A percentile compares a stretch with the other conserved stretches of the same genome.
Conservation (phyloP, 2,329 filamentous ascomycete species). For the Neofusicoccum kwambonambiense region DNA sequence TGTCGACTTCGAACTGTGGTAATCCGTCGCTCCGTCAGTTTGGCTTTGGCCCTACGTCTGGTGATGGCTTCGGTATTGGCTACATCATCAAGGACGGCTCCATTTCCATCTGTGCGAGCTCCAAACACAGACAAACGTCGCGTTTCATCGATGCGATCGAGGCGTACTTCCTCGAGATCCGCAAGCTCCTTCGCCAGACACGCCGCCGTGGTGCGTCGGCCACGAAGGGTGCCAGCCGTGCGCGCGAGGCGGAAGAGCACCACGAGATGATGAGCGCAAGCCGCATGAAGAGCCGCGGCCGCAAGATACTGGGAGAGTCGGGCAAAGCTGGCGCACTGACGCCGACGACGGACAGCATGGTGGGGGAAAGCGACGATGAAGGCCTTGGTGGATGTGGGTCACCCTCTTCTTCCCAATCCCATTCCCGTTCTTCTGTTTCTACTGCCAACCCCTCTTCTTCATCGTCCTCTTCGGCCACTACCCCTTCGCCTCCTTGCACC, state of each 20-base stretch:
- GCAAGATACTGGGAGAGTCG: slow-evolving; percentile 64
- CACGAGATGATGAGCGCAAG: slow-evolving; percentile 30
- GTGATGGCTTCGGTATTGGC: slow-evolving; percentile 92
- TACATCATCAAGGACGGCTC: slow-evolving; percentile 98
- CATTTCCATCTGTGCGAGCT: slow-evolving; percentile 87
- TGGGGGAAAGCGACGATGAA: slow-evolving; percentile 73
- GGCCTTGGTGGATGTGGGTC: slow-evolving; percentile 82
- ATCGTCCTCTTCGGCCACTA: background rate
- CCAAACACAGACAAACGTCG: slow-evolving; percentile 89
- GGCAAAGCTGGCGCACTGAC: slow-evolving; percentile 37
- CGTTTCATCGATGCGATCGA: slow-evolving; percentile 89
- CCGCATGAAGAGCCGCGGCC: slow-evolving; percentile 68
- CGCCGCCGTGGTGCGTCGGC: slow-evolving; percentile 54
- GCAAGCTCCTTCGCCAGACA: slow-evolving; percentile 75
- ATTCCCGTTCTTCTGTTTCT: background rate
- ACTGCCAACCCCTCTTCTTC: background rate
- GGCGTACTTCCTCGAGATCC: slow-evolving; percentile 85
- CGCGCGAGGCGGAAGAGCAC: slow-evolving; percentile 59
- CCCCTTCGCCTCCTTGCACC: background rate
- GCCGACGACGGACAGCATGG: slow-evolving; percentile 64
- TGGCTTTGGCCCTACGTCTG: slow-evolving; percentile 91
- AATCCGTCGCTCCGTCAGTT: slow-evolving; percentile 94
- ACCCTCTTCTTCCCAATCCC: slow-evolving; percentile 24
- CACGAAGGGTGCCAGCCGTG: slow-evolving; percentile 56
- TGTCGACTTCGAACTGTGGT: slow-evolving; percentile 98